Percentiles rank a stretch among this genome's conserved stretches.
phyloP scores from a whole-genome alignment of 495 filamentous ascomycete genomes.

The Amniculicola lignicola region DNA sequence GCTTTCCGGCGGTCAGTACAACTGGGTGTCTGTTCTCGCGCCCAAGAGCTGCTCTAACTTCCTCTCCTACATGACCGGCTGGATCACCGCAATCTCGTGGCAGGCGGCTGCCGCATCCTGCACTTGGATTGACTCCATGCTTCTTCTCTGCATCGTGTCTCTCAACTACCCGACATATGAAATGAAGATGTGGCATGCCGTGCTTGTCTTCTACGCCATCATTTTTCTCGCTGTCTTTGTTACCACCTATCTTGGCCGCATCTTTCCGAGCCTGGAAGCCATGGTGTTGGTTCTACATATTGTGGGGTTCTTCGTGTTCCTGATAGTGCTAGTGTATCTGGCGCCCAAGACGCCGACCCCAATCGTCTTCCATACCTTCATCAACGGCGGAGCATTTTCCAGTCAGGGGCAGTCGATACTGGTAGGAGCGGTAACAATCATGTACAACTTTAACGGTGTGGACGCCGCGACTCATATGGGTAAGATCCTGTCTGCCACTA shows the following conservation, averaged over 20 bases:
- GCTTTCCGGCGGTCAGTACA: constrained; percentile 21
- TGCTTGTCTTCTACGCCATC: background rate
- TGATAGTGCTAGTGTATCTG: constrained; percentile 29
- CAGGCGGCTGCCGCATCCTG: background rate
- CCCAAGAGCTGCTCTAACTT: constrained; percentile 14
- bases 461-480: constrained; percentile 22
- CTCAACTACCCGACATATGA: background rate
- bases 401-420: constrained; percentile 5
- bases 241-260: background rate
- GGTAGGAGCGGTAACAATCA: constrained; percentile 2
- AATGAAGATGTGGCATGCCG: constrained; percentile 6
- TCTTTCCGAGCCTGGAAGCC: constrained; percentile 7
- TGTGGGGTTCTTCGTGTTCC: constrained; percentile 29
- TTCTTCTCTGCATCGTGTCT: constrained; percentile 2
- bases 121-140: background rate
- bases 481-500: background rate
- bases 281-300: constrained; percentile 31
- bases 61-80: constrained; percentile 20
- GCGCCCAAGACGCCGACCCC: constrained; percentile 2
- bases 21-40: constrained; percentile 26
- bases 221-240: background rate
- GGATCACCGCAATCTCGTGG: constrained; percentile 23
- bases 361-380: constrained; percentile 10
- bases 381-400: constrained; percentile 16
- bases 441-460: constrained; percentile 4